phyloP scores from a whole-genome alignment of 371 early-diverging fungal genomes.

The Chytridiales sp. region DNA sequence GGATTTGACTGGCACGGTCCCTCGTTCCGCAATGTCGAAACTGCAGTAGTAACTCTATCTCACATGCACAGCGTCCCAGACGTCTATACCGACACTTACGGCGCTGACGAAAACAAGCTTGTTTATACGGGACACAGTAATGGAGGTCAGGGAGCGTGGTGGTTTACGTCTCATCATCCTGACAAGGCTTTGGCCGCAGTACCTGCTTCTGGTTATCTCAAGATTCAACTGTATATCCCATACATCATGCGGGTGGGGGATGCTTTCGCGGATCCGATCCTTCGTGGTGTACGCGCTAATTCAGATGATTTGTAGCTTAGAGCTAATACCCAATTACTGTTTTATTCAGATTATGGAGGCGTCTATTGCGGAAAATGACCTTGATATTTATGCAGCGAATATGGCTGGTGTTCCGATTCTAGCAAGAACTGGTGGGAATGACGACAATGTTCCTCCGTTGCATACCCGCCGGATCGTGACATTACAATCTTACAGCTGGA shows the following conservation, averaged over 20 bases:
- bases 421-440: constrained; percentile 59
- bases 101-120: constrained; percentile 29
- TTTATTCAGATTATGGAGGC: constrained; percentile 59
- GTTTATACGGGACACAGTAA: constrained; percentile 64
- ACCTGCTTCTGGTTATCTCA: constrained; percentile 69
- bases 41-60: constrained; percentile 35
- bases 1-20: constrained; percentile 56
- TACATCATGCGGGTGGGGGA: constrained; percentile 61
- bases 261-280: constrained; percentile 59
- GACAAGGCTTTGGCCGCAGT: constrained; percentile 63
- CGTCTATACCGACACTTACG: constrained; percentile 3
- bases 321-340: not conserved
- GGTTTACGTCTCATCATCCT: constrained; percentile 63
- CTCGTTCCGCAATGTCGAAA: constrained; percentile 38
- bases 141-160: constrained; percentile 78
- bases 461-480: constrained; percentile 62
- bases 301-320: too few relatives aligned
- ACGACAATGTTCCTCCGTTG: constrained; percentile 72
- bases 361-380: constrained; percentile 69
- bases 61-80: constrained; percentile 41
- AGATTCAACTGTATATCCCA: constrained; percentile 69
- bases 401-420: constrained; percentile 60
- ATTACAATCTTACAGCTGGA: constrained; percentile 62
- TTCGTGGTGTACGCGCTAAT: constrained; percentile 54
- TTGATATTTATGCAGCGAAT: constrained; percentile 67